These are phyloP conservation scores for Mycena pura DNA, from an alignment of 768 basidiomycete genomes.

Conservation along the genomic window DNA sequence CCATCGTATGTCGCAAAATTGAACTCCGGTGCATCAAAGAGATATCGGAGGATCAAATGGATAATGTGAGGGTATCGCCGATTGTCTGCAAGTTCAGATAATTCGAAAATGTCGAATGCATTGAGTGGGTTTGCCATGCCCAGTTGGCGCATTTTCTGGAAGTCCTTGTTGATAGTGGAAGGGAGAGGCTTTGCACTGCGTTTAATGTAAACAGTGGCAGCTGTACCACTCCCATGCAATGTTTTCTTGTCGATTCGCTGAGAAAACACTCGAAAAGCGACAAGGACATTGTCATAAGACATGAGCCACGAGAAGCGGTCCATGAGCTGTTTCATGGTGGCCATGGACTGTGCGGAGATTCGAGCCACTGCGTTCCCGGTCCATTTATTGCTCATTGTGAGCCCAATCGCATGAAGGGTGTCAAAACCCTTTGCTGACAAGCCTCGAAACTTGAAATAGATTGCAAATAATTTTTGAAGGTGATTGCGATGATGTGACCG, in stretches of 20 bases:
- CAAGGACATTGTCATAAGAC: too few relatives aligned
- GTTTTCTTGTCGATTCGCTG: constrained; percentile 33
- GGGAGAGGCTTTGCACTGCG: constrained; percentile 25
- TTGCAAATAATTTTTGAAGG: too few relatives aligned
- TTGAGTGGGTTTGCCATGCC: constrained; percentile 33
- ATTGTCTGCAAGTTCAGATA: constrained; percentile 20
- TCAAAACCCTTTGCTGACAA: too few relatives aligned
- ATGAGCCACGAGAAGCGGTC: too few relatives aligned
- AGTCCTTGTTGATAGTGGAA: constrained; percentile 16
- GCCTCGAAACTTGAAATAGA: too few relatives aligned
- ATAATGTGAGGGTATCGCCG: constrained; percentile 13
- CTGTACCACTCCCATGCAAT: constrained; percentile 35
- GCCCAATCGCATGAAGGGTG: too few relatives aligned
- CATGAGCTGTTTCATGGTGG: too few relatives aligned
- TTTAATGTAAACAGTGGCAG: constrained; percentile 41
- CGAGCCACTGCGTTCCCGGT: too few relatives aligned
- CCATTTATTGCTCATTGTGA: too few relatives aligned
- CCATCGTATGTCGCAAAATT: constrained; percentile 33
- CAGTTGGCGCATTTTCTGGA: constrained; percentile 27
- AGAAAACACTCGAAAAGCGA: constrained; percentile 43
- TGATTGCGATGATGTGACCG: too few relatives aligned
- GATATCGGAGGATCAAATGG: constrained; percentile 34
- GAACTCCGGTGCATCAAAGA: constrained; percentile 37
- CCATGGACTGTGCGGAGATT: too few relatives aligned
- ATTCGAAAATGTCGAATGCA: constrained; percentile 28